Percentiles rank a stretch among this genome's conserved stretches.
Evolutionary conservation across 805 yeast genomes (phyloP).

Genomic region (Yarrowia porcina): DNA sequence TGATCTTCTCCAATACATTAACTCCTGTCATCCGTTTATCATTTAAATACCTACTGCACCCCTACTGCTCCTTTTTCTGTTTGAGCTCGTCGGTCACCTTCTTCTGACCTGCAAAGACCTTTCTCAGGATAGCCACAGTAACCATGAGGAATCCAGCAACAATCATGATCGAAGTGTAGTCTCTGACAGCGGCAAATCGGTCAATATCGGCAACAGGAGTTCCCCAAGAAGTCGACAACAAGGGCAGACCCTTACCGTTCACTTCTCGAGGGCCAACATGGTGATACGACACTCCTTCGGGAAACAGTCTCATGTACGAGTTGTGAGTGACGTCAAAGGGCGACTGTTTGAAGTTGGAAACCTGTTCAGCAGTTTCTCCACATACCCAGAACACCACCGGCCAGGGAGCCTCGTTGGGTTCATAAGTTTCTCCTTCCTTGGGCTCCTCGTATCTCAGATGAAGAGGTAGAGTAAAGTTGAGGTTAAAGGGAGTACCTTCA

Average conservation of each 20-base stretch:
- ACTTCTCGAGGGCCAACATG: not conserved
- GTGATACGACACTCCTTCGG: slow-evolving; percentile 17
- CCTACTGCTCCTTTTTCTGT: slow-evolving; percentile 17
- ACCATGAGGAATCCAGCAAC: slow-evolving; percentile 36
- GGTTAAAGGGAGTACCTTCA: slow-evolving; percentile 10
- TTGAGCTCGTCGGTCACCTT: not conserved
- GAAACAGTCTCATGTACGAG: slow-evolving; percentile 1
- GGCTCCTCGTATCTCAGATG: slow-evolving; percentile 55
- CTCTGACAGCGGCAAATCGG: slow-evolving; percentile 39
- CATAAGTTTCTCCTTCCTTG: slow-evolving; percentile 29
- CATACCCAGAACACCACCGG: slow-evolving; percentile 55
- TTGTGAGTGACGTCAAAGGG: slow-evolving; percentile 8
- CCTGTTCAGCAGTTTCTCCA: slow-evolving; percentile 38
- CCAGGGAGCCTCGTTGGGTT: slow-evolving; percentile 35
- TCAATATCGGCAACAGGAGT: slow-evolving; percentile 44
- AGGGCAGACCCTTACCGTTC: not conserved
- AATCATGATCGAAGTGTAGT: slow-evolving; percentile 40
- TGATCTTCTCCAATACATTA: no score
- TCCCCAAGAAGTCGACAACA: slow-evolving; percentile 5
- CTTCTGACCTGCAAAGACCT: not conserved
- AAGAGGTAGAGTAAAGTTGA: slow-evolving; percentile 42
- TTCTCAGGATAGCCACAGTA: not conserved
- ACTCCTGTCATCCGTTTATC: no score
- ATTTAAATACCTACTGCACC: not conserved
- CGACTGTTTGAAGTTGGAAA: slow-evolving; percentile 26